Evolutionary conservation across 1,284 basidiomycete genomes (phyloP).

Genomic region (Xerocomus nothofagi): DNA sequence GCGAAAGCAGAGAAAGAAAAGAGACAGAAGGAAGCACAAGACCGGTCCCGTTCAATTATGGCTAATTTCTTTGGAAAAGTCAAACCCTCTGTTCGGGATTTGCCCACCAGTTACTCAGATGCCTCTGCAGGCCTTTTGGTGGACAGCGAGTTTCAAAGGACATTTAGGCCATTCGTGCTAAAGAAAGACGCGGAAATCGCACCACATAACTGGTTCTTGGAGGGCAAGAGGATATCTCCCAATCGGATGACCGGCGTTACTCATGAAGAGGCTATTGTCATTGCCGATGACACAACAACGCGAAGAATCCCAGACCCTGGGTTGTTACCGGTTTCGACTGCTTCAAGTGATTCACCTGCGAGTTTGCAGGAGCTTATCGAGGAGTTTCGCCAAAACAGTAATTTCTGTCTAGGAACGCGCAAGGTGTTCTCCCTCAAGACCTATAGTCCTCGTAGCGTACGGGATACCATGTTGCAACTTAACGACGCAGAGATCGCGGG

Average conservation of each 20-base stretch:
- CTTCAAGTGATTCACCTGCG: conserved; percentile 1
- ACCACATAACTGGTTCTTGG: conserved; percentile 66
- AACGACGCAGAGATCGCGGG: conserved; percentile 77
- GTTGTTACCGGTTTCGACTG: background rate
- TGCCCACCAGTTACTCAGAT: conserved; percentile 36
- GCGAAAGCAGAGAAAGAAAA: conserved; percentile 58
- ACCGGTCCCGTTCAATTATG: conserved; percentile 73
- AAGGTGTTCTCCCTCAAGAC: conserved; percentile 35
- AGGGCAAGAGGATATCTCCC: conserved; percentile 33
- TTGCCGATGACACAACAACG: conserved; percentile 45
- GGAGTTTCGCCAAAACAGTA: conserved; percentile 16
- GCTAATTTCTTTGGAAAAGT: conserved; percentile 71
- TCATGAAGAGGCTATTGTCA: conserved; percentile 50
- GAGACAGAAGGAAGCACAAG: conserved; percentile 65
- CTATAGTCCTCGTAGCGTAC: conserved; percentile 41
- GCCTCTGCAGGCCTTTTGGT: conserved; percentile 42
- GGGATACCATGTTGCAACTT: conserved; percentile 61
- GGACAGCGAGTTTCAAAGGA: conserved; percentile 67
- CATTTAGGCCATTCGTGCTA: conserved; percentile 75
- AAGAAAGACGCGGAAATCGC: conserved; percentile 73
- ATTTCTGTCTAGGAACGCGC: background rate
- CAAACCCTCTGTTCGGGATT: conserved; percentile 36
- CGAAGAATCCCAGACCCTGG: conserved; percentile 22
- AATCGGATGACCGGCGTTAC: conserved; percentile 20
- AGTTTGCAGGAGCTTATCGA: conserved; percentile 17